A percentile compares a stretch with the other conserved stretches of the same genome.
Evolutionary conservation across 164 flowering plant species (phyloP).

Genomic region (Sedum album): DNA sequence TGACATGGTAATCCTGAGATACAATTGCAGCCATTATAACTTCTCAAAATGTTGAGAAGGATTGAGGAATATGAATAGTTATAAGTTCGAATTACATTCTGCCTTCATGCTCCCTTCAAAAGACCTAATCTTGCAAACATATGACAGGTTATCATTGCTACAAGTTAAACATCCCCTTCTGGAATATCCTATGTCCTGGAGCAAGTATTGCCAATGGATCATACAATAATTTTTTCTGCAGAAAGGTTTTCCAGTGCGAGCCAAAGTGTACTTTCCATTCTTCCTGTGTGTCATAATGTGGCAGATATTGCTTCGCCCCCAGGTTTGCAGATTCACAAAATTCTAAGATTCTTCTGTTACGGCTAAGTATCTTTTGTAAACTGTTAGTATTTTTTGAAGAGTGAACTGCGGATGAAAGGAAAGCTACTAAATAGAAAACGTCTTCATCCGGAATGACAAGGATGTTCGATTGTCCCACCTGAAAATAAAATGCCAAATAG

Average conservation of each 20-base stretch:
- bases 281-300: conserved; percentile 50
- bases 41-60: neutral
- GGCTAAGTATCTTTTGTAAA: conserved; percentile 31
- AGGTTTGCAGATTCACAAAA: conserved; percentile 34
- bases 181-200: conserved; percentile 81
- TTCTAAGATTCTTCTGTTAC: conserved; percentile 38
- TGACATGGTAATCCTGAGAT: neutral
- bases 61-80: neutral
- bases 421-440: conserved; percentile 49
- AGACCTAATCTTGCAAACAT: neutral
- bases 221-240: conserved; percentile 49
- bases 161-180: conserved; percentile 26
- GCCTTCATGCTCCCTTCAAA: neutral
- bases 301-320: conserved; percentile 75
- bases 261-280: conserved; percentile 80
- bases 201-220: conserved; percentile 76
- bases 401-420: conserved; percentile 48
- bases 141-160: neutral
- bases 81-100: neutral
- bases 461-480: conserved; percentile 71
- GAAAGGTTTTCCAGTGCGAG: conserved; percentile 48
- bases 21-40: neutral
- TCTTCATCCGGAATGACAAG: conserved; percentile 48
- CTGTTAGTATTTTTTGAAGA: conserved; percentile 40
- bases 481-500: conserved; percentile 16